Evolutionary conservation across 371 early-diverging fungal species (phyloP).

Genomic region (Actinomortierella ambigua): DNA sequence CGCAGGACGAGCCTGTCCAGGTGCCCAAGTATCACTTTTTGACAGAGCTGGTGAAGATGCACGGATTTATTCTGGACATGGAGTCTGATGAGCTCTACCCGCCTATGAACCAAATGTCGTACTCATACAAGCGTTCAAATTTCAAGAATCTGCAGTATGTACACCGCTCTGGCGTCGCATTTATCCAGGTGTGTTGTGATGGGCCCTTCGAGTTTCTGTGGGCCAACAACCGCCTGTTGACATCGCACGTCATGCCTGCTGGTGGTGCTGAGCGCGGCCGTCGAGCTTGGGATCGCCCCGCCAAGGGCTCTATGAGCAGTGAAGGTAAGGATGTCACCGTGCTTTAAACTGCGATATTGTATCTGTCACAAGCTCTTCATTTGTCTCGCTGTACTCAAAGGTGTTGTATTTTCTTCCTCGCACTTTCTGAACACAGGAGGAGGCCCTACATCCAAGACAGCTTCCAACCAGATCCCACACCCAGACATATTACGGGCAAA

Average conservation of each 20-base stretch:
- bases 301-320: slow-evolving; percentile 23
- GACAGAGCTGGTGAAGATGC: slow-evolving; percentile 77
- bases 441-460: slow-evolving; percentile 17
- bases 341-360: too few relatives aligned
- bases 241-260: slow-evolving; percentile 63
- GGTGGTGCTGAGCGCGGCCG: slow-evolving; percentile 25
- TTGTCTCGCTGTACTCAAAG: too few relatives aligned
- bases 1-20: slow-evolving; percentile 41
- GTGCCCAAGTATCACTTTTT: slow-evolving; percentile 82
- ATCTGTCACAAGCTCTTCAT: too few relatives aligned
- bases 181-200: slow-evolving; percentile 83
- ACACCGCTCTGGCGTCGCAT: slow-evolving; percentile 89
- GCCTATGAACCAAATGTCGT: slow-evolving; percentile 57
- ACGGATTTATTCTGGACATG: slow-evolving; percentile 93
- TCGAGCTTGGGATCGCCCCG: slow-evolving; percentile 36
- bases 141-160: slow-evolving; percentile 89
- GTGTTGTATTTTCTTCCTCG: too few relatives aligned
- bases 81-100: slow-evolving; percentile 80
- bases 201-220: slow-evolving; percentile 81
- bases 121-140: slow-evolving; percentile 71
- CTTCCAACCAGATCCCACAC: slow-evolving; percentile 30
- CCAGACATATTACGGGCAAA: slow-evolving; percentile 31
- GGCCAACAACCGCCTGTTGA: slow-evolving; percentile 86
- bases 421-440: too few relatives aligned
- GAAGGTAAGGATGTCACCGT: neutral